Conservation (phyloP, 2,329 filamentous ascomycete species). For the Plectosphaerella cucumerina region DNA sequence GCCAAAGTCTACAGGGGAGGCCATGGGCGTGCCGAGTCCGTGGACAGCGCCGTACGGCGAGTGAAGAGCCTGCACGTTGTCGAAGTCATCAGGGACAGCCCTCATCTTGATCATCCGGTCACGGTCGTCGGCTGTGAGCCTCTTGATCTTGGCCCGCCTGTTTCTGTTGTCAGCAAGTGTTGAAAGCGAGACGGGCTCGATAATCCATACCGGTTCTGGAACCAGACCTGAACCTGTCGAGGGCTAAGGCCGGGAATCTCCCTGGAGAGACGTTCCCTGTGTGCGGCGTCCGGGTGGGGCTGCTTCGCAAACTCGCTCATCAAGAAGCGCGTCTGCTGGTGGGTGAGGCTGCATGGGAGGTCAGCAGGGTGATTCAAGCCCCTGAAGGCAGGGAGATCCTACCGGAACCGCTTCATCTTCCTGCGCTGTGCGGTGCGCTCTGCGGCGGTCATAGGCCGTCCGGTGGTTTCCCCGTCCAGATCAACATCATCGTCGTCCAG, state of each 20-base stretch:
- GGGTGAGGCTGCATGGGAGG: slow-evolving; percentile 67
- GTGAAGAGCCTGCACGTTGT: slow-evolving; percentile 65
- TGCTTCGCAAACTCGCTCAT: slow-evolving; percentile 98
- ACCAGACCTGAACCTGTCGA: slow-evolving; percentile 95
- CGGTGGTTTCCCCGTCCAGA: slow-evolving; percentile 35
- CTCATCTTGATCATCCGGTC: slow-evolving; percentile 70
- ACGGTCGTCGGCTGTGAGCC: slow-evolving; percentile 64
- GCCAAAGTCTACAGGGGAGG: slow-evolving; percentile 44
- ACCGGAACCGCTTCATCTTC: slow-evolving; percentile 81
- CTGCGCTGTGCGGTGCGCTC: slow-evolving; percentile 54
- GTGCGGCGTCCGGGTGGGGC: slow-evolving; percentile 87
- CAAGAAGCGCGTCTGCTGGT: slow-evolving; percentile 94
- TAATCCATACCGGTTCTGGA: slow-evolving; percentile 77
- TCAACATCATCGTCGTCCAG: slow-evolving; percentile 57
- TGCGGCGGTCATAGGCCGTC: slow-evolving; percentile 47
- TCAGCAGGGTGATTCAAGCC: slow-evolving; percentile 25
- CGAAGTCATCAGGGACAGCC: slow-evolving; percentile 66
- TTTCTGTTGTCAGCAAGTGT: slow-evolving; percentile 12
- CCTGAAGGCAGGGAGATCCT: slow-evolving; percentile 14
- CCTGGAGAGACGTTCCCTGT: slow-evolving; percentile 78
- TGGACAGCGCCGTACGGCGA: slow-evolving; percentile 62
- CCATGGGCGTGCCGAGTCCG: slow-evolving; percentile 41
- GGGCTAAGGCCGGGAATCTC: slow-evolving; percentile 91
- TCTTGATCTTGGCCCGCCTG: slow-evolving; percentile 69
- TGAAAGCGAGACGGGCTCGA: slow-evolving; percentile 17